Percentiles rank a stretch among this genome's conserved stretches.
These are phyloP conservation scores for Trypanosoma lewisi DNA, from an alignment of 208 protist genomes.

Conservation along the genomic window DNA sequence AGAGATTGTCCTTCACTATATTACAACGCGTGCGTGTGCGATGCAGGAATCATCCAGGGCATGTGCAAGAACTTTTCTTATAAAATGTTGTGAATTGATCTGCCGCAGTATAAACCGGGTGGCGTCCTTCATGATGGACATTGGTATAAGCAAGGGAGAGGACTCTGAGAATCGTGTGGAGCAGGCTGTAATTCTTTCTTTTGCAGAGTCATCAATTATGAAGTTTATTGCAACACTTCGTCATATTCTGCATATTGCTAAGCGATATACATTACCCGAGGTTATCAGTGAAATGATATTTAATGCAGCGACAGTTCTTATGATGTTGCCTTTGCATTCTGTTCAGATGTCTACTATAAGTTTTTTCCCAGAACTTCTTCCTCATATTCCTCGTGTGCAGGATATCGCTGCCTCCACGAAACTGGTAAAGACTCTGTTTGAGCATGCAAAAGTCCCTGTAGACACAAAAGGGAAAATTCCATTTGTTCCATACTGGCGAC, in stretches of 20 bases:
- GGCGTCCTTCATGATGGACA: constrained; percentile 66
- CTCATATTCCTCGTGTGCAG: constrained; percentile 52
- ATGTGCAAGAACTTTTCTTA: constrained; percentile 38
- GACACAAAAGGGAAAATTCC: constrained; percentile 38
- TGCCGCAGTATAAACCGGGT: constrained; percentile 72
- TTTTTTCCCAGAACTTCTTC: constrained; percentile 78
- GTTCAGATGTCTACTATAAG: constrained; percentile 81
- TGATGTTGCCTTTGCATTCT: constrained; percentile 80
- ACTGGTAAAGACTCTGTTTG: constrained; percentile 77
- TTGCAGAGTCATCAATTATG: constrained; percentile 75
- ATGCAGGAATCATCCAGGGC: constrained; percentile 44
- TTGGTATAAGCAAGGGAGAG: constrained; percentile 37
- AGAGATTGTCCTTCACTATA: constrained; percentile 68
- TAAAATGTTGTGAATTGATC: constrained; percentile 68
- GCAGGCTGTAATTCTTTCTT: constrained; percentile 54
- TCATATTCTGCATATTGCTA: constrained; percentile 42
- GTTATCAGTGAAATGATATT: constrained; percentile 63
- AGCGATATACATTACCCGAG: constrained; percentile 29
- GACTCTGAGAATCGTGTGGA: constrained; percentile 36
- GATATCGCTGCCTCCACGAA: constrained; percentile 41
- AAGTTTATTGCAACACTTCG: constrained; percentile 79
- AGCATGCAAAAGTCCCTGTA: constrained; percentile 39
- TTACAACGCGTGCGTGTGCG: constrained; percentile 64
- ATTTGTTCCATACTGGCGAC: constrained; percentile 72
- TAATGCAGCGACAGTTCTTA: constrained; percentile 72